Conservation (phyloP, 306 rosid species). For the Bauhinia variegata region DNA sequence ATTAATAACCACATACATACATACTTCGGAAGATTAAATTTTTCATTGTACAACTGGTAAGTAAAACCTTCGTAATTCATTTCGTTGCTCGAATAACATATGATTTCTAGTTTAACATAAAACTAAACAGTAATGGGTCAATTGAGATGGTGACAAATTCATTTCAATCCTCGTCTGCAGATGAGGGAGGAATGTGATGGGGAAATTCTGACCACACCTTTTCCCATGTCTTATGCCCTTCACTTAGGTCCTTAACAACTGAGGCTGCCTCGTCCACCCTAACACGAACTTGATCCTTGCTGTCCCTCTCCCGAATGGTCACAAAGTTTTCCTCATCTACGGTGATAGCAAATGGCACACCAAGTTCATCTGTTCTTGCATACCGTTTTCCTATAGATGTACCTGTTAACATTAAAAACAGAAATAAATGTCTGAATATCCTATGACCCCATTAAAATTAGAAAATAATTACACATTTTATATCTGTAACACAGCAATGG, state of each 20-base stretch:
- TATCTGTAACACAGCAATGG: too few species aligned
- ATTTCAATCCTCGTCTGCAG: slow-evolving; percentile 37
- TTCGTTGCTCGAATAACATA: too few species aligned
- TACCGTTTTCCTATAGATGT: slow-evolving; percentile 90
- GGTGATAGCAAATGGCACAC: slow-evolving; percentile 68
- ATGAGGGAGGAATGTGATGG: slow-evolving; percentile 43
- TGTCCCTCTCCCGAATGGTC: slow-evolving; percentile 66
- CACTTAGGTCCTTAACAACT: slow-evolving; percentile 48
- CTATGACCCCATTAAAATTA: too few species aligned
- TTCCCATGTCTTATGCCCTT: slow-evolving; percentile 51
- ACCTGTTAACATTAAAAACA: slow-evolving; percentile 47
- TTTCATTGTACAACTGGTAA: too few species aligned
- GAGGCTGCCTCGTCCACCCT: slow-evolving; percentile 50
- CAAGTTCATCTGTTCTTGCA: slow-evolving; percentile 89
- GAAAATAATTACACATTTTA: too few species aligned
- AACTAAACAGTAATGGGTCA: too few species aligned
- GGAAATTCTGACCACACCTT: slow-evolving; percentile 59
- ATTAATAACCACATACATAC: too few species aligned
- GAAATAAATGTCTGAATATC: neutral
- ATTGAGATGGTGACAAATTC: too few species aligned
- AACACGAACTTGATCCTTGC: slow-evolving; percentile 63
- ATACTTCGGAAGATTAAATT: too few species aligned
- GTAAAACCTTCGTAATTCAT: too few species aligned
- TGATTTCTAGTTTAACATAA: too few species aligned
- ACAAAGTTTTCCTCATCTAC: slow-evolving; percentile 51